Evolutionary conservation across 306 rosid genomes (phyloP).

Genomic region (Coriaria nepalensis): DNA sequence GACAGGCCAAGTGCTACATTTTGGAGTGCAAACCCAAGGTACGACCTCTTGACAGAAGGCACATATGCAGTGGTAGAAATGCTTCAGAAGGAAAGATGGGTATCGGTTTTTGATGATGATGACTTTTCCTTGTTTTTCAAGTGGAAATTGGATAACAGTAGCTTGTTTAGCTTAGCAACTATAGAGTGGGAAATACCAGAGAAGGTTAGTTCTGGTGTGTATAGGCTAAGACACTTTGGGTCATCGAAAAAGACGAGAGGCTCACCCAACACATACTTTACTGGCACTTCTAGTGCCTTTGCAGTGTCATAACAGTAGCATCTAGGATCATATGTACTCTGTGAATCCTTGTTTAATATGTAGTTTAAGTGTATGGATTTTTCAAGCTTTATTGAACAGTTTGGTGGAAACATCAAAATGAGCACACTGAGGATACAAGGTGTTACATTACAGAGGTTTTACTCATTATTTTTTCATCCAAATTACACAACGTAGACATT

Average conservation of each 20-base stretch:
- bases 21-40: slow-evolving; percentile 69
- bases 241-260: slow-evolving; percentile 31
- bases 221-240: slow-evolving; percentile 63
- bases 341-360: too few species aligned
- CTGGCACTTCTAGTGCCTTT: slow-evolving; percentile 65
- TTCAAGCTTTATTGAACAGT: background rate
- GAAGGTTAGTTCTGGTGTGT: slow-evolving; percentile 37
- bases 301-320: slow-evolving; percentile 32
- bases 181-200: slow-evolving; percentile 67
- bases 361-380: too few species aligned
- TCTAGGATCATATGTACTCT: too few species aligned
- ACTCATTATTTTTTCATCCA: slow-evolving; percentile 51
- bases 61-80: slow-evolving; percentile 57
- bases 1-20: slow-evolving; percentile 44
- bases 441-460: too few species aligned
- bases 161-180: slow-evolving; percentile 28
- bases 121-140: slow-evolving; percentile 53
- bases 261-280: slow-evolving; percentile 38
- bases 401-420: too few species aligned
- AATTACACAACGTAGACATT: slow-evolving; percentile 55
- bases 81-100: slow-evolving; percentile 47
- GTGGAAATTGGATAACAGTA: slow-evolving; percentile 41
- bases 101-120: slow-evolving; percentile 50
- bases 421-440: too few species aligned
- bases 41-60: slow-evolving; percentile 67